A percentile compares a stretch with the other conserved stretches of the same genome.
These are phyloP conservation scores for Paralagenidium karlingii DNA, from an alignment of 352 stramenopile genomes.

Conservation along the genomic window DNA sequence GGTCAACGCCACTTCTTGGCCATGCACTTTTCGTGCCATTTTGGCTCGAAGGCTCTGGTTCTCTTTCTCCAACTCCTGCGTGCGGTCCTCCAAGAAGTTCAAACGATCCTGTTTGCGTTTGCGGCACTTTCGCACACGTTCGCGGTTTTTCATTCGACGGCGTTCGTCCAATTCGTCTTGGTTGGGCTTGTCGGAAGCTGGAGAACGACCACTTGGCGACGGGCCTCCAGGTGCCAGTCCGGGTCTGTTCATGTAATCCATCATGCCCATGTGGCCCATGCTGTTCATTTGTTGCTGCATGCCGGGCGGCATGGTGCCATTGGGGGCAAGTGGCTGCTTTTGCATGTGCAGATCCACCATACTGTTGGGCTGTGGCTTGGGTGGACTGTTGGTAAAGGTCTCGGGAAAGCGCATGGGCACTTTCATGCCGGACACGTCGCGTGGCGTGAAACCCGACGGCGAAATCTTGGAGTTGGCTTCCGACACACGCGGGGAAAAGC, in stretches of 20 bases:
- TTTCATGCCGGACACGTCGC: conserved; percentile 61
- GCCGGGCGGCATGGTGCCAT: too few relatives aligned
- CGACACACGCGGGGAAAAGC: conserved; percentile 39
- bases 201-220: too few relatives aligned
- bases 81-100: conserved; percentile 80
- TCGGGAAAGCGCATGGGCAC: conserved; percentile 58
- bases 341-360: conserved; percentile 25
- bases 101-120: conserved; percentile 82
- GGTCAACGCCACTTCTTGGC: conserved; percentile 25
- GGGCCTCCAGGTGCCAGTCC: conserved; percentile 36
- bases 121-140: conserved; percentile 80
- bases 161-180: conserved; percentile 75
- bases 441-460: conserved; percentile 61
- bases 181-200: conserved; percentile 22
- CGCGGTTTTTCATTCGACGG: conserved; percentile 80
- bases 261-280: conserved; percentile 63
- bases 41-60: conserved; percentile 65
- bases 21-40: conserved; percentile 35
- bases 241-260: conserved; percentile 73
- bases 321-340: conserved; percentile 18
- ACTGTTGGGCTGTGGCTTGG: conserved; percentile 22
- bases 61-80: conserved; percentile 72
- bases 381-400: conserved; percentile 36
- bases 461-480: conserved; percentile 60
- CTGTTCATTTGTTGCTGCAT: conserved; percentile 21